Conservation (phyloP, 768 basidiomycete genomes). For the Xanthoconium purpureum region DNA sequence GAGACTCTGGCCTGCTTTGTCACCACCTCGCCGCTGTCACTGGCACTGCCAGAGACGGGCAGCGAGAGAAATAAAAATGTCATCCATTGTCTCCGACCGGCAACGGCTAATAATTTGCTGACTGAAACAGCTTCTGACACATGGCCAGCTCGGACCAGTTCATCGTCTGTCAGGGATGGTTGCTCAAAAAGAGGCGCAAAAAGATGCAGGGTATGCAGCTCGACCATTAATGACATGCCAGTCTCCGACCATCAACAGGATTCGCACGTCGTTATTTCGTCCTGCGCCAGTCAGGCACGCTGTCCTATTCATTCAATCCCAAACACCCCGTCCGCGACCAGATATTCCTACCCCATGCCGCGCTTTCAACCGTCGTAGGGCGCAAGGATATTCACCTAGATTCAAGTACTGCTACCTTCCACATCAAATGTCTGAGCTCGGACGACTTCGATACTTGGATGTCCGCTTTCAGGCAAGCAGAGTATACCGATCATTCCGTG, state of each 20-base stretch:
- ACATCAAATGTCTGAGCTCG: conserved; percentile 70
- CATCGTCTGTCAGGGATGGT: conserved; percentile 67
- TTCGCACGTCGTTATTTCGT: conserved; percentile 84
- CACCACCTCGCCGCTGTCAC: neutral
- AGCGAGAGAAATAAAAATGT: conserved; percentile 6
- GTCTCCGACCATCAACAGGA: conserved; percentile 40
- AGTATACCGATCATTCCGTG: neutral
- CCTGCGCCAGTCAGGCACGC: conserved; percentile 61
- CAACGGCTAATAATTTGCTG: too few species aligned
- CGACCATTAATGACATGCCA: too few species aligned
- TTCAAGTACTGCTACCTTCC: conserved; percentile 72
- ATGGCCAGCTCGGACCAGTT: conserved; percentile 11
- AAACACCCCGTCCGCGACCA: conserved; percentile 71
- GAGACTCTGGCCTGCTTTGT: conserved; percentile 11
- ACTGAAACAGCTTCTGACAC: too few species aligned
- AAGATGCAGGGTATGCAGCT: conserved; percentile 71
- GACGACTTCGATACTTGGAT: conserved; percentile 78
- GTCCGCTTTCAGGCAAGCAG: conserved; percentile 61
- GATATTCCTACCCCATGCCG: conserved; percentile 61
- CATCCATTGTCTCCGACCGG: too few species aligned
- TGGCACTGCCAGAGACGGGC: neutral
- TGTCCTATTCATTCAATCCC: conserved; percentile 73
- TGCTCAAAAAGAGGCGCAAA: conserved; percentile 83
- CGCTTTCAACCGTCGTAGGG: conserved; percentile 71
- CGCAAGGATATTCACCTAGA: conserved; percentile 82